phyloP scores from a whole-genome alignment of 2,329 filamentous ascomycete genomes.

The Penicillium freii region DNA sequence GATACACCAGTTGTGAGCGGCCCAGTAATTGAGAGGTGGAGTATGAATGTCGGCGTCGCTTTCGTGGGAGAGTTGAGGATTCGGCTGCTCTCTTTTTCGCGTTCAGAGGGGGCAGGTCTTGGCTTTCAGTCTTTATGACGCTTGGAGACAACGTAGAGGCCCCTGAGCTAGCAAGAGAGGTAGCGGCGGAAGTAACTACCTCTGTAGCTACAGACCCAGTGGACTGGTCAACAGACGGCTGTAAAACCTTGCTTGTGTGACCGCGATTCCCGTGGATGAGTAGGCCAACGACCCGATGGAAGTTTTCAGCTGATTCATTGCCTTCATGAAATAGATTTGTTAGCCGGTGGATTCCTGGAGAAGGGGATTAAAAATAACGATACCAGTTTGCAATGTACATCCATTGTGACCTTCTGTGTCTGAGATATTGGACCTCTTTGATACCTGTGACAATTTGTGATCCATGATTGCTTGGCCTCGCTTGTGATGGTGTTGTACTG shows the following conservation, averaged over 20 bases:
- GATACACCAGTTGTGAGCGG: background rate
- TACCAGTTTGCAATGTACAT: background rate
- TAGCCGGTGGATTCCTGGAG: background rate
- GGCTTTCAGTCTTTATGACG: background rate
- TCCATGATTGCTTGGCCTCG: background rate
- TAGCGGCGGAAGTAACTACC: background rate
- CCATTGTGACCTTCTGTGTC: background rate
- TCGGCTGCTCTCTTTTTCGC: background rate
- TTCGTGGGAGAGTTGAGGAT: background rate
- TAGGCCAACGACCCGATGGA: background rate
- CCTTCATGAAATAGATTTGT: background rate
- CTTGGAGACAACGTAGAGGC: background rate
- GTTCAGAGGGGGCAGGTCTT: background rate
- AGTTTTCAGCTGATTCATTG: background rate
- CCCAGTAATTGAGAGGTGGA: background rate
- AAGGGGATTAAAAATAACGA: background rate
- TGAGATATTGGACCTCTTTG: background rate
- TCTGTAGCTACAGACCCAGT: background rate
- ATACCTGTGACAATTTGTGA: background rate
- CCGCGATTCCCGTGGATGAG: background rate
- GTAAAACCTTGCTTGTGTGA: background rate
- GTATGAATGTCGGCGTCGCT: background rate
- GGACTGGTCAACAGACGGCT: background rate
- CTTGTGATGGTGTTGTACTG: background rate
- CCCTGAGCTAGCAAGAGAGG: background rate